Evolutionary conservation across 495 filamentous ascomycete genomes (phyloP), one percentile per base, ranked within the genome.

Genomic region (Tuber melanosporum): DNA sequence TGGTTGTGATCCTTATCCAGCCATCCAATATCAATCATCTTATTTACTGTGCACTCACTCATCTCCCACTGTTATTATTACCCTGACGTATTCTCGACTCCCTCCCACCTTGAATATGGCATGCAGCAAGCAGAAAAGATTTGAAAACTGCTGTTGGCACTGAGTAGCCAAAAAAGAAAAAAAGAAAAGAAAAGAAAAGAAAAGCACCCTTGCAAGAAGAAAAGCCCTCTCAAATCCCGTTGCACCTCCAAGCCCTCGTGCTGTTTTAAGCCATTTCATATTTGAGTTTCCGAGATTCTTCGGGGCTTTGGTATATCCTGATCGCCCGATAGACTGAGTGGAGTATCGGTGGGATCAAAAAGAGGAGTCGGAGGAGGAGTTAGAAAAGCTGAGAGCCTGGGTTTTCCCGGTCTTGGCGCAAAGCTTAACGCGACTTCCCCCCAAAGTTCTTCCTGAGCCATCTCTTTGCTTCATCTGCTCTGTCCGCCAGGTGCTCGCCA

Each of bases 351-450:
- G 12, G 26, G 57, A 66, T 66, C 57, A 19, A 66, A 36, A 66
- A 66, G 57, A 66, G 57, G 57, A 66, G 57, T 66, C 57, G 57
- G 26, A 36, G 57, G 39, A 41, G 26, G 52, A n/a, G n/a, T 62
- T 62, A 32, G 45, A 62, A 62, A 62, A 62, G 49, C 77, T 46
- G 71, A 22, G 71, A 44, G 45, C 52, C 71, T 36, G 32, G 12
- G 78, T 32, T 36, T 36, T 66, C 57, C 14, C 57, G 36, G 57
- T 80, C 78, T 80, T 80, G 78, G 78, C 78, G 73, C 46, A 79
- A 76, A 80, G 77, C 74, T 80, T 80, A 80, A 80, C 77, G 73
- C 77, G 77, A 80, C 78, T 71, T 80, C 77, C 71, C 72, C 76
- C 57, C 69, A 76, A 80, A 80, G 74, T 80, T 80, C 77, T 80